Evolutionary conservation across 2,329 filamentous ascomycete genomes (phyloP), one percentile per base, ranked within the genome.

Genomic region (Verticillium klebahnii): DNA sequence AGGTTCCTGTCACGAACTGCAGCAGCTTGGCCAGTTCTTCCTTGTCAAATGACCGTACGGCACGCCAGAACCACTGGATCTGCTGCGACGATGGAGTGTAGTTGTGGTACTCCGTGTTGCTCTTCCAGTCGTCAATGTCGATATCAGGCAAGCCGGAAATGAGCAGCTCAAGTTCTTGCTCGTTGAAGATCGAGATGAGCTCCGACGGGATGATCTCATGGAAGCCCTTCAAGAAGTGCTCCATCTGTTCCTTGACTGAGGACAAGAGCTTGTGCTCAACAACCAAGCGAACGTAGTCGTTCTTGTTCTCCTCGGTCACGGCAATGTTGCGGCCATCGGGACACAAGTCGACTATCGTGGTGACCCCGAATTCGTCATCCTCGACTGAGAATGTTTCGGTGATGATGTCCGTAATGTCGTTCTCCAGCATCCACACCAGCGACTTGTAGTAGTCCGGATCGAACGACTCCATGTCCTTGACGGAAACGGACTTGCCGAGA

Each of bases 51-150:
- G 93, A 97, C 69, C 95, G 89, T 54, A 99, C 88, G 31, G 95
- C 95, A 71, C 96, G 90, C 95, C 95, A 99, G 86, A 99, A 99
- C 95, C 95, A 99, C 75, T 98, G 93, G 63, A 99, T 97, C 74
- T 99, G 96, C 55, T 92, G 91, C 3, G 95, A 97, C 0, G 93
- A 94, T 36, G 92, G 89, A 5, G 87, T 92, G 79, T 99, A 99
- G 76, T 98, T 98, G 77, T 98, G 94, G 70, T 99, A 98, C 73
- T 99, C 96, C 2, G 94, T 96, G 77, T 97, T 97, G 78, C 91
- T 93, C 85, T 97, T 97, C 95, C 95, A 99, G 78, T 99, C 95
- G 71, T 99, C 95, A 50, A 98, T 87, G 69, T 99, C 94, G 68
- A 99, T 97, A 72, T 99, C 95, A 1, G 95, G 95, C 59, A 99